Percentiles rank a stretch among this genome's conserved stretches.
These are phyloP conservation scores for Ophiorrhiza pumila DNA, from an alignment of 257 asterid species.

Conservation along the genomic window DNA sequence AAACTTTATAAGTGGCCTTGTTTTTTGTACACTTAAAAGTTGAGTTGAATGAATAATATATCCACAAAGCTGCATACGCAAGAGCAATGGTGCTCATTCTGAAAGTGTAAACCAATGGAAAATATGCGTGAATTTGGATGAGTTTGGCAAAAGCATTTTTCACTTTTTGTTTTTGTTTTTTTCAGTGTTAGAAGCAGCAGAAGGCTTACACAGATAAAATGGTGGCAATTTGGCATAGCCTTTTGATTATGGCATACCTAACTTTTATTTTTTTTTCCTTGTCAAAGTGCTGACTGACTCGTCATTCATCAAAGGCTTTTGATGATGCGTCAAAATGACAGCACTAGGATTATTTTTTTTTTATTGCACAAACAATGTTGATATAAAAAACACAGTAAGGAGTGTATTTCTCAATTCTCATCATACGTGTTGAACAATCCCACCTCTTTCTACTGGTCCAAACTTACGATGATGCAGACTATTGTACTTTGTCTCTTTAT, in stretches of 20 bases:
- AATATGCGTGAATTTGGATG: no score
- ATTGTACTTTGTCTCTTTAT: conserved; percentile 20
- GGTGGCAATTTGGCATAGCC: neutral
- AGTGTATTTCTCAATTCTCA: neutral
- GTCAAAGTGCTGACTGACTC: conserved; percentile 26
- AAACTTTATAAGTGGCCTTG: no score
- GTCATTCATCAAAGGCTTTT: neutral
- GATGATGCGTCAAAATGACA: conserved; percentile 35
- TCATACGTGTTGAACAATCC: conserved; percentile 32
- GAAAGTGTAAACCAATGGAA: no score
- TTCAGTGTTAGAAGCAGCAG: no score
- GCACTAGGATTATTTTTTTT: conserved; percentile 19
- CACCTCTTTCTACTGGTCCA: conserved; percentile 23
- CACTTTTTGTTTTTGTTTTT: no score
- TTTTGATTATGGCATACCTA: conserved; percentile 22
- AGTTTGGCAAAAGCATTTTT: no score
- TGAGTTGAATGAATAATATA: no score
- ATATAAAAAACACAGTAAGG: neutral
- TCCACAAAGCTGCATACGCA: no score
- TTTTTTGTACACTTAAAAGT: no score
- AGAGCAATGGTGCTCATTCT: no score
- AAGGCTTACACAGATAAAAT: no score
- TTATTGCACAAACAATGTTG: conserved; percentile 17
- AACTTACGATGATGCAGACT: conserved; percentile 30
- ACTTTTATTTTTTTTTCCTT: neutral